Conservation (phyloP, 2,329 filamentous ascomycete genomes). For the Hymenoscyphus fraxineus region DNA sequence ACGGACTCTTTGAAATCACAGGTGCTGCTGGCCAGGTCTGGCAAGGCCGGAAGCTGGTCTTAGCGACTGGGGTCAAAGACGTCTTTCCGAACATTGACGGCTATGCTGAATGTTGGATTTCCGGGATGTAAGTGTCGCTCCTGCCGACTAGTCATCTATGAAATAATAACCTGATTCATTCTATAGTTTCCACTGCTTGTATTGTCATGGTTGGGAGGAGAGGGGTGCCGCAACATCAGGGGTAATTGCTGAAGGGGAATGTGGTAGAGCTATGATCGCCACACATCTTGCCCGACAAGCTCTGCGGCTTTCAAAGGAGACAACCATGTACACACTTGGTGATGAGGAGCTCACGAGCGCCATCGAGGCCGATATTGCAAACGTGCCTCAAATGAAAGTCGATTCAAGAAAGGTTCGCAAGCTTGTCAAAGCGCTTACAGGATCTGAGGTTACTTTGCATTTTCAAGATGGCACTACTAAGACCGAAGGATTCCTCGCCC, state of each 20-base stretch:
- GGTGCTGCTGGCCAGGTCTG: slow-evolving; percentile 43
- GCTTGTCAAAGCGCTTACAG: background rate
- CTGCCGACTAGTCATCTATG: no score
- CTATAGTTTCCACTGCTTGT: slow-evolving; percentile 54
- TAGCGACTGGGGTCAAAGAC: slow-evolving; percentile 53
- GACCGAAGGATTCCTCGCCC: slow-evolving; percentile 41
- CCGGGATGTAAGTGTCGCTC: slow-evolving; percentile 13
- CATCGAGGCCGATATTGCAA: background rate
- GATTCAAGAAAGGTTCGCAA: no score
- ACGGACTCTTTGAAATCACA: slow-evolving; percentile 34
- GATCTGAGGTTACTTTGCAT: slow-evolving; percentile 40
- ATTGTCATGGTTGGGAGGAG: slow-evolving; percentile 58
- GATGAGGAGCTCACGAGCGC: slow-evolving; percentile 33
- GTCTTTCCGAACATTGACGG: slow-evolving; percentile 49
- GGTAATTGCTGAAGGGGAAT: slow-evolving; percentile 42
- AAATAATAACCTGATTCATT: no score
- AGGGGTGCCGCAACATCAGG: slow-evolving; percentile 44
- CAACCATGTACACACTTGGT: slow-evolving; percentile 52
- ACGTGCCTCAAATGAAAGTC: no score
- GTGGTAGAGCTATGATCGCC: slow-evolving; percentile 34
- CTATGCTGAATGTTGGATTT: slow-evolving; percentile 52
- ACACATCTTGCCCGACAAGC: slow-evolving; percentile 44
- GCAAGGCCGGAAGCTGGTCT: slow-evolving; percentile 49
- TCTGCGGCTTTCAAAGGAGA: slow-evolving; percentile 39
- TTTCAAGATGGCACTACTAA: slow-evolving; percentile 21